Percentiles rank a stretch among this genome's conserved stretches.
Conservation (phyloP, 164 flowering plant genomes). For the Berberis vulgaris region DNA sequence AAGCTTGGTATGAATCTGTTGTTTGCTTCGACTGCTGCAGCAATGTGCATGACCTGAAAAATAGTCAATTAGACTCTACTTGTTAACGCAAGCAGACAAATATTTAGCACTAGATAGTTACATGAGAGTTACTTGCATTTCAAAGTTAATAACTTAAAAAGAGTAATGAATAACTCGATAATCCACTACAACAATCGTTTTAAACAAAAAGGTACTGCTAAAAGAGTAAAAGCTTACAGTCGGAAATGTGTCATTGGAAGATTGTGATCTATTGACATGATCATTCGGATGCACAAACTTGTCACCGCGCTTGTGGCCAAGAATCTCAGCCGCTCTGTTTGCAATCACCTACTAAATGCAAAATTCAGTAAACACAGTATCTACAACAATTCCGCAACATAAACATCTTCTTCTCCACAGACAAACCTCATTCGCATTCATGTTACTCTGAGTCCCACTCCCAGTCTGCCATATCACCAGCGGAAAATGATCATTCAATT, state of each 20-base stretch:
- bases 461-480: constrained; percentile 99
- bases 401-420: neutral
- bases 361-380: neutral
- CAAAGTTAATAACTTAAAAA: no score
- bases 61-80: constrained; percentile 1
- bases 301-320: constrained; percentile 92
- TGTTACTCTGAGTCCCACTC: constrained; percentile 97
- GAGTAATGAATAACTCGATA: no score
- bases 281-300: constrained; percentile 98
- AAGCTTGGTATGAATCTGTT: constrained; percentile 71
- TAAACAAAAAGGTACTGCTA: neutral
- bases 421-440: constrained; percentile 98
- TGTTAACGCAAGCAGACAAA: constrained; percentile 1
- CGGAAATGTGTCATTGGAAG: constrained; percentile 98
- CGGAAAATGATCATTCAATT: constrained; percentile 88
- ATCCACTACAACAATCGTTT: neutral
- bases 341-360: constrained; percentile 74
- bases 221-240: constrained; percentile 50
- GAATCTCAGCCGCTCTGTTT: constrained; percentile 96
- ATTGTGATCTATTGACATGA: constrained; percentile 93
- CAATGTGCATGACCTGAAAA: constrained; percentile 95
- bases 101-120: neutral
- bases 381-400: no score
- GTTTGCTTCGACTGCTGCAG: constrained; percentile 82
- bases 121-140: no score